Percentiles rank a stretch among this genome's conserved stretches.
Evolutionary conservation across 139 green algal species (phyloP).

Genomic region (Chlamydomonas incerta): DNA sequence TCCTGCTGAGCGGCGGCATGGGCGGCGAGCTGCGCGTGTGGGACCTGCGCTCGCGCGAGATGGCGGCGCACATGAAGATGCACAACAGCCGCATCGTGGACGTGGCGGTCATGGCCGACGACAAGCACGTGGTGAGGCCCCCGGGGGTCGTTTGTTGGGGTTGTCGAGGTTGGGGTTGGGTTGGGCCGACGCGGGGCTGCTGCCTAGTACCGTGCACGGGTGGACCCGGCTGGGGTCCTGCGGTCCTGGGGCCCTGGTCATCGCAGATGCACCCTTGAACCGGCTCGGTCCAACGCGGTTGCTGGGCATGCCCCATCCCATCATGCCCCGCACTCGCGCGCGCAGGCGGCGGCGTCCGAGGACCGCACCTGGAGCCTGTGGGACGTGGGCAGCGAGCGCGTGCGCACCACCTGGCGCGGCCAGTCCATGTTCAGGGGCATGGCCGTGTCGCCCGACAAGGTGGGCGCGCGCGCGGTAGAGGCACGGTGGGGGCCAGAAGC

Average conservation of each 20-base stretch:
- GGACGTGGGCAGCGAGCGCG: conserved; percentile 34
- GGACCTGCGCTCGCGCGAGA: conserved; percentile 52
- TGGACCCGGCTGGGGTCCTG: too few relatives aligned
- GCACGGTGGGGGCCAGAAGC: background rate
- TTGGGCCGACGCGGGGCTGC: too few relatives aligned
- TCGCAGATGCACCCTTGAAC: too few relatives aligned
- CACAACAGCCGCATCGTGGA: conserved; percentile 32
- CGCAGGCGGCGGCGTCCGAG: conserved; percentile 20
- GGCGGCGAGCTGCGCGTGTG: conserved; percentile 51
- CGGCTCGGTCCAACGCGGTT: too few relatives aligned
- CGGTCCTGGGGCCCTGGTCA: too few relatives aligned
- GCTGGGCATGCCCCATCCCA: too few relatives aligned
- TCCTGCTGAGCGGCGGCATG: conserved; percentile 49
- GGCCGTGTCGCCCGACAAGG: conserved; percentile 48
- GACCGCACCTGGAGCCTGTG: conserved; percentile 49
- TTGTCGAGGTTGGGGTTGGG: too few relatives aligned
- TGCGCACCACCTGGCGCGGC: conserved; percentile 35
- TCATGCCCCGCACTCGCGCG: too few relatives aligned
- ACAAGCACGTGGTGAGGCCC: conserved; percentile 39
- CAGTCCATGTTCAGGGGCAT: conserved; percentile 9
- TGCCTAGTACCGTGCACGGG: too few relatives aligned
- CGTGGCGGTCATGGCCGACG: conserved; percentile 50
- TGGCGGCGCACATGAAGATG: conserved; percentile 56
- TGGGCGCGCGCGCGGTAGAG: background rate
- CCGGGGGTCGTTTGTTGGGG: too few relatives aligned